A percentile compares a stretch with the other conserved stretches of the same genome.
Evolutionary conservation across 495 filamentous ascomycete genomes (phyloP).

Genomic region (Daldinia loculata): DNA sequence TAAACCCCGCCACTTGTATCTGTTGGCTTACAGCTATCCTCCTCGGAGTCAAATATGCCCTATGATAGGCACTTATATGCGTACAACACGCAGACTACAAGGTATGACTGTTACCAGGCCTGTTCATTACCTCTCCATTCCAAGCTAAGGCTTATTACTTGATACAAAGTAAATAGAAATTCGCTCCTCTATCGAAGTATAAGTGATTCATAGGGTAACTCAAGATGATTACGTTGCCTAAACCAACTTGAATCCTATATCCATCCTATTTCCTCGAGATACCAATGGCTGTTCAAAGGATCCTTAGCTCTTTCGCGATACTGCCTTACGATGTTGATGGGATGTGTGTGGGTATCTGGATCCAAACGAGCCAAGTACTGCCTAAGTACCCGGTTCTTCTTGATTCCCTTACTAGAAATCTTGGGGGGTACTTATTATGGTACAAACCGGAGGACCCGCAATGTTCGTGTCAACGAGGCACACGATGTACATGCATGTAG

Average conservation of each 20-base stretch:
- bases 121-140: neutral
- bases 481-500: slow-evolving; percentile 16
- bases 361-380: neutral
- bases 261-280: neutral
- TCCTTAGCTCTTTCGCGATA: slow-evolving; percentile 2
- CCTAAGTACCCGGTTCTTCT: neutral
- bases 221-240: neutral
- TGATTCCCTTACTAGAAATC: neutral
- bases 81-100: neutral
- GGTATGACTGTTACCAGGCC: neutral
- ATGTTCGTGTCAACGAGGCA: slow-evolving; percentile 18
- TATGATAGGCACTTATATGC: neutral
- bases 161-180: neutral
- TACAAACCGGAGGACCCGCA: slow-evolving; percentile 15
- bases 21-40: neutral
- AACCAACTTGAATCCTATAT: neutral
- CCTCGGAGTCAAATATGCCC: neutral
- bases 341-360: neutral
- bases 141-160: neutral
- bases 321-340: neutral
- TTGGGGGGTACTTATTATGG: slow-evolving; percentile 2
- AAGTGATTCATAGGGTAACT: neutral
- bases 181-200: neutral
- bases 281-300: neutral
- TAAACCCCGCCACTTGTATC: slow-evolving; percentile 10